Evolutionary conservation across 352 stramenopile species (phyloP), one percentile per base, ranked within the genome.

Genomic region (Globisporangium cederbergense): DNA sequence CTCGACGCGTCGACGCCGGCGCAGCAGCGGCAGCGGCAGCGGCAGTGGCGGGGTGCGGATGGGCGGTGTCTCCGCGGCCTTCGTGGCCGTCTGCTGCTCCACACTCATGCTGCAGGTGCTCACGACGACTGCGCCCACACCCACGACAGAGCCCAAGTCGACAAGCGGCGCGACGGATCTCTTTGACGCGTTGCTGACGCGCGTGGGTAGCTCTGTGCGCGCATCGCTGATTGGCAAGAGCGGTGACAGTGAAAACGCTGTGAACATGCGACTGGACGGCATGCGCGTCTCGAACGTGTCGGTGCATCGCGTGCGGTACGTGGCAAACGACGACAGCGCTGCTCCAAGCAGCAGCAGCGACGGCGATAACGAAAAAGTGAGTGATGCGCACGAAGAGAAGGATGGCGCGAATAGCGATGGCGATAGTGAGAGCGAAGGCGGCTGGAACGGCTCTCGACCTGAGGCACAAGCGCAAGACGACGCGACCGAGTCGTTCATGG

Each of bases 281-380:
- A 63, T 91, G n/a, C 60, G 55, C 46, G 54, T 91, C 32, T 65
- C 53, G 60, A 89, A 89, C 63, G 54, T 91, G 47, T 89, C 79
- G 6, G 77, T 86, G 22, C 78, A 89, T 43, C 78, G 78, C 56
- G 70, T 89, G 13, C 77, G 77, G 13, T 89, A 89, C 62, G 65
- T 82, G 38, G 66, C 72, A 25, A 56, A 54, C 43, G 43, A 56
- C 52, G 50, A 47, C n/a, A 36, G n/a, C 34, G 34, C 34, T 9
- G 22, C 22, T 25, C 34, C 34, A 40, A 56, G 18, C 58, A 32
- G 34, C 30, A 49, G 20, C 6, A 30, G 32, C 22, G 52, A 50
- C 20, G 43, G 57, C 34, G 18, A 40, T 0, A 50, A 61, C 49
- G 47, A 66, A 45, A 36, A 25, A 13, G 22, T 16, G 3, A 49